Percentiles rank a stretch among this genome's conserved stretches.
phyloP scores from a whole-genome alignment of 495 filamentous ascomycete genomes.

The Aspergillus egyptiacus region DNA sequence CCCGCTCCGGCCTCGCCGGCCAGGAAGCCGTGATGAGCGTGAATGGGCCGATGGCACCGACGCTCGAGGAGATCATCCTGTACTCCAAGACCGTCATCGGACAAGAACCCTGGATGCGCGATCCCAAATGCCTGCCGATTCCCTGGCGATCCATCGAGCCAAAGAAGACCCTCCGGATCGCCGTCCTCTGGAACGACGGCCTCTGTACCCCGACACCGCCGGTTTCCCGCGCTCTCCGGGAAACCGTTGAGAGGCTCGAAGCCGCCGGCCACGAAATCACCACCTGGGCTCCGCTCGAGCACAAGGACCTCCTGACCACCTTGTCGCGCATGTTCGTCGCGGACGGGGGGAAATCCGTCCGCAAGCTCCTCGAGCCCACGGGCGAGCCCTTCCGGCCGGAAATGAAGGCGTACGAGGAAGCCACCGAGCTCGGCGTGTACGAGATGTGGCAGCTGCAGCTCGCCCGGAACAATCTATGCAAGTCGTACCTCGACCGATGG shows the following conservation, averaged over 20 bases:
- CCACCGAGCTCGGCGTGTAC: slow-evolving; percentile 24
- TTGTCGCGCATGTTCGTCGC: slow-evolving; percentile 1
- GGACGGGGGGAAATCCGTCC: slow-evolving; percentile 2
- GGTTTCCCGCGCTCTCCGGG: background rate
- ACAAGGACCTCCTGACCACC: background rate
- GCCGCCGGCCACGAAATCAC: slow-evolving; percentile 5
- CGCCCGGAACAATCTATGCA: slow-evolving; percentile 32
- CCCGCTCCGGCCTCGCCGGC: slow-evolving; percentile 10
- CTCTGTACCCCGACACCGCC: slow-evolving; percentile 1
- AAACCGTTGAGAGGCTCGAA: slow-evolving; percentile 1
- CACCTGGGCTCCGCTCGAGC: background rate
- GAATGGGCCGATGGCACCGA: slow-evolving; percentile 4
- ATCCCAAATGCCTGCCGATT: slow-evolving; percentile 7
- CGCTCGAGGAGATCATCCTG: slow-evolving; percentile 5
- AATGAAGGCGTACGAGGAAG: slow-evolving; percentile 33
- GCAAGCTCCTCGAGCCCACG: slow-evolving; percentile 34
- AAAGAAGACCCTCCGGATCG: slow-evolving; percentile 1
- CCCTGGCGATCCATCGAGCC: background rate
- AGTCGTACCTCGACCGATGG: slow-evolving; percentile 45
- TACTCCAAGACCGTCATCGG: slow-evolving; percentile 7
- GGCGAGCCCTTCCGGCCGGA: slow-evolving; percentile 45
- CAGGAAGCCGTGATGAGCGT: slow-evolving; percentile 7
- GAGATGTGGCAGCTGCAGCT: slow-evolving; percentile 36
- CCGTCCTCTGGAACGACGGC: slow-evolving; percentile 1
- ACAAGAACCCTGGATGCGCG: slow-evolving; percentile 7